Base-by-base conservation (phyloP, 371 early-diverging fungal genomes). In the Mucor sp. region DNA sequence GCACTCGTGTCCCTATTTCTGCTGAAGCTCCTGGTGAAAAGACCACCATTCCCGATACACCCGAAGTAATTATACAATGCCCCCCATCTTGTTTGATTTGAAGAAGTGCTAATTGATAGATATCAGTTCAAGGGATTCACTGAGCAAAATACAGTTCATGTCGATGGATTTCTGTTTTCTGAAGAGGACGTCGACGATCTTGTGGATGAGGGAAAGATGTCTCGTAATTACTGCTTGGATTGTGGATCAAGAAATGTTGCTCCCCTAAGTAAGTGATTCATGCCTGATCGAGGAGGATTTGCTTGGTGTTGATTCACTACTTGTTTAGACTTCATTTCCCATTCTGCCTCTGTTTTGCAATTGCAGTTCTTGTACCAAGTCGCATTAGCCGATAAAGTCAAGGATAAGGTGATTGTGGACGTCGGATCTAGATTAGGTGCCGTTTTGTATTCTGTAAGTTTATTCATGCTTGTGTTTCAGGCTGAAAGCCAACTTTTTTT, bases 131-230 rank as follows among this genome's bases (percentile, higher is more conserved):
- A 79, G 44, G 88, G 77, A 8, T 85, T 79, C 41, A 83, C 74
- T 23, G 79, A 80, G 43, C 75, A 85, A 55, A 88, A 87, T 59
- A 88, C 88, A 0, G 80, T 88, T 6, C 88, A 88, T 74, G 90
- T 90, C 1, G 90, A 90, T 63, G 80, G 83, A 3, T 90, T 90
- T 66, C 68, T 90, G 33, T 90, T 84, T 68, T 77, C 79, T 15
- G 90, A 90, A 67, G 89, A 89, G 8, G 87, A 88, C 68, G 83
- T 90, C 8, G 90, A 90, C 67, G 86, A 86, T 17, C 69, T 90
- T 21, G 84, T 85, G 27, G 89, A 88, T 32, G 62, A 75, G n/a
- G 88, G 89, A 37, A 81, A 86, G 55, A 76, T 90, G 37, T 82
- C 86, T 15, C 78, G 89, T n/a, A 85, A 87, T 67, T 83, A 83